These are phyloP conservation scores for Trichoderma asperelloides DNA, from an alignment of 495 filamentous ascomycete species.

Conservation along the genomic window DNA sequence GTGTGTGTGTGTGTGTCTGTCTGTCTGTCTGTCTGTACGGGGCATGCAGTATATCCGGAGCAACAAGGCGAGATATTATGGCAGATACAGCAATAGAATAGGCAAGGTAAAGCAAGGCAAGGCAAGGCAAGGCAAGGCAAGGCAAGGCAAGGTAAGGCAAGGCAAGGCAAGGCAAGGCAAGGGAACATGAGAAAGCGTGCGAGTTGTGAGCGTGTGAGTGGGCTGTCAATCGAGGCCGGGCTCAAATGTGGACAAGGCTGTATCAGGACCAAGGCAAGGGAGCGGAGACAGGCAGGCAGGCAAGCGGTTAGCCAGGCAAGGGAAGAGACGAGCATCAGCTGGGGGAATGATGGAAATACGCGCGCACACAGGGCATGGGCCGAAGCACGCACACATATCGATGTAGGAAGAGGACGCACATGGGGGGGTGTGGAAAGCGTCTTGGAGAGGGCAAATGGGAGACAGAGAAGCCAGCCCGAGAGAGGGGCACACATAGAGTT, in stretches of 20 bases:
- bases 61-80: too few species aligned
- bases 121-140: background rate
- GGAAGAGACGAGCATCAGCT: background rate
- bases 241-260: constrained; percentile 6
- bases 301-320: background rate
- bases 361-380: background rate
- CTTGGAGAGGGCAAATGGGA: background rate
- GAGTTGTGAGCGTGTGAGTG: background rate
- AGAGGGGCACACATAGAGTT: background rate
- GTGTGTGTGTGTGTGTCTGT: too few species aligned
- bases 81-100: too few species aligned
- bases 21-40: background rate
- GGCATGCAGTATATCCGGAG: background rate
- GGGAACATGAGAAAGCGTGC: background rate
- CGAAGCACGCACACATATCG: background rate
- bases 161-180: background rate
- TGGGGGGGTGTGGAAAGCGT: background rate
- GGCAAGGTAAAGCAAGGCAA: background rate
- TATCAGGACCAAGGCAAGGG: background rate
- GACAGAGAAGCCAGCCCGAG: background rate
- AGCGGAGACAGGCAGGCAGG: background rate
- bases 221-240: constrained; percentile 2
- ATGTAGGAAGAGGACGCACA: background rate
- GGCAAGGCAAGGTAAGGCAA: background rate
- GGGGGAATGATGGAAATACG: background rate